A percentile compares a stretch with the other conserved stretches of the same genome.
phyloP scores from a whole-genome alignment of 2,329 filamentous ascomycete genomes.

The Penicillium sp. region DNA sequence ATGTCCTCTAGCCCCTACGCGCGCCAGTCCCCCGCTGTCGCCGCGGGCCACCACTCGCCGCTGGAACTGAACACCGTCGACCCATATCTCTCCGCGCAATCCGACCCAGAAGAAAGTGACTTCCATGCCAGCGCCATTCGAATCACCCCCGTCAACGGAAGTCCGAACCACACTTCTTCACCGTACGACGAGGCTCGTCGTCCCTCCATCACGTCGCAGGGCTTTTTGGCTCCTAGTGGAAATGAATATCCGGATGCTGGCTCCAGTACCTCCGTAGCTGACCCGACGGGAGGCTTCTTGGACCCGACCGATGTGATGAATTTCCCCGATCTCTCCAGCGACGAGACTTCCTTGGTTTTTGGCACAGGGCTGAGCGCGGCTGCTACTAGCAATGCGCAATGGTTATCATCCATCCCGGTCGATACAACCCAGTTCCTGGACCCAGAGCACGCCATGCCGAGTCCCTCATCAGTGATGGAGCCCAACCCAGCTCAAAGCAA shows the following conservation, averaged over 20 bases:
- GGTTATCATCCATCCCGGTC: constrained; percentile 22
- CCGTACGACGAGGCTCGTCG: constrained; percentile 22
- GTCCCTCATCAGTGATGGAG: constrained; percentile 30
- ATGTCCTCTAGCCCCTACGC: constrained; percentile 29
- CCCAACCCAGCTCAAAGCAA: constrained; percentile 9
- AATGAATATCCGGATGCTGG: constrained; percentile 15
- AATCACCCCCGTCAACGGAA: constrained; percentile 30
- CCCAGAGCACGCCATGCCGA: constrained; percentile 35
- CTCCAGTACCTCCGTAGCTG: constrained; percentile 12
- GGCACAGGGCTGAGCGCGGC: constrained; percentile 10
- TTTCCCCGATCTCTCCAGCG: constrained; percentile 14
- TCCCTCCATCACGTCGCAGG: constrained; percentile 17
- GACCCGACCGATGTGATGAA: constrained; percentile 22
- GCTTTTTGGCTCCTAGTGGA: constrained; percentile 10
- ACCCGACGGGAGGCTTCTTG: constrained; percentile 13
- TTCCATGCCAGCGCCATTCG: constrained; percentile 38
- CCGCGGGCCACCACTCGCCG: constrained; percentile 27
- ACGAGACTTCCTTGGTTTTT: constrained; percentile 16
- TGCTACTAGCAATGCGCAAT: constrained; percentile 5
- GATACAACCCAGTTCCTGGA: constrained; percentile 36
- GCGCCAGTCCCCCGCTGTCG: constrained; percentile 28
- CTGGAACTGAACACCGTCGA: constrained; percentile 38
- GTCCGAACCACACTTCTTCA: constrained; percentile 20
- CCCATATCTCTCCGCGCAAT: constrained; percentile 43
- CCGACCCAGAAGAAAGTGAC: constrained; percentile 41